phyloP scores from a whole-genome alignment of 73 alveolate genomes.

The Symbiodinium natans region DNA sequence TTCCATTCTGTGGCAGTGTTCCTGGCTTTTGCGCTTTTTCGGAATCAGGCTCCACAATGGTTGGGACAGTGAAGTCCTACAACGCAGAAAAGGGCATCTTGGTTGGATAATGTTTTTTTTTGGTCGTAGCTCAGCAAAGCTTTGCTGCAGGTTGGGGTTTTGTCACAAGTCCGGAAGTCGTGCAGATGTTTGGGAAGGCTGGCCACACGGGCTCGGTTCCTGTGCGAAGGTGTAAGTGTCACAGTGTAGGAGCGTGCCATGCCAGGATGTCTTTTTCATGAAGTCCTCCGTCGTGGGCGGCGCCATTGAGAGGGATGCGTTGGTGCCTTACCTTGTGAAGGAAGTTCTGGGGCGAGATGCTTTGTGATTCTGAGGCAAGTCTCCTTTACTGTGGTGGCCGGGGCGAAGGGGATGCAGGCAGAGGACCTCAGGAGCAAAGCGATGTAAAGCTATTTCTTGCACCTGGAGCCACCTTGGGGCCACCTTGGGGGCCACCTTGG shows the following conservation, averaged over 20 bases:
- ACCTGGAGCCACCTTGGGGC: not conserved
- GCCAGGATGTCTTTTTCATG: conserved; percentile 81
- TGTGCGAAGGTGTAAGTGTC: not conserved
- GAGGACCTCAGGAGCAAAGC: not conserved
- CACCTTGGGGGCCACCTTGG: no score
- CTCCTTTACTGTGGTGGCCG: conserved; percentile 9
- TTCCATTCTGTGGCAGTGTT: no score
- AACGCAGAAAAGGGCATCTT: conserved; percentile 23
- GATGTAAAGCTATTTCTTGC: not conserved
- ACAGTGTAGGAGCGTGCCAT: not conserved
- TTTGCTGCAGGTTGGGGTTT: conserved; percentile 75
- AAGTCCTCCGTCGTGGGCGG: conserved; percentile 26
- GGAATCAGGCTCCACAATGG: not conserved
- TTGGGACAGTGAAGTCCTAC: conserved; percentile 84
- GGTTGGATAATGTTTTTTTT: not conserved
- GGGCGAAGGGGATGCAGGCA: conserved; percentile 54
- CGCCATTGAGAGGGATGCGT: not conserved
- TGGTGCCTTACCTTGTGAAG: not conserved
- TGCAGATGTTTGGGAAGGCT: conserved; percentile 66
- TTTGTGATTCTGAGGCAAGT: conserved; percentile 15
- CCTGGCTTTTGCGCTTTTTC: not conserved
- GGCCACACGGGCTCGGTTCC: not conserved
- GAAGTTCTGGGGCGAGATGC: not conserved
- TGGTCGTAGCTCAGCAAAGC: no score
- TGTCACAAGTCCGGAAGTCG: conserved; percentile 54